Evolutionary conservation across 2,329 filamentous ascomycete species (phyloP), one percentile per base, ranked within the genome.

Genomic region (Fusarium coicis): DNA sequence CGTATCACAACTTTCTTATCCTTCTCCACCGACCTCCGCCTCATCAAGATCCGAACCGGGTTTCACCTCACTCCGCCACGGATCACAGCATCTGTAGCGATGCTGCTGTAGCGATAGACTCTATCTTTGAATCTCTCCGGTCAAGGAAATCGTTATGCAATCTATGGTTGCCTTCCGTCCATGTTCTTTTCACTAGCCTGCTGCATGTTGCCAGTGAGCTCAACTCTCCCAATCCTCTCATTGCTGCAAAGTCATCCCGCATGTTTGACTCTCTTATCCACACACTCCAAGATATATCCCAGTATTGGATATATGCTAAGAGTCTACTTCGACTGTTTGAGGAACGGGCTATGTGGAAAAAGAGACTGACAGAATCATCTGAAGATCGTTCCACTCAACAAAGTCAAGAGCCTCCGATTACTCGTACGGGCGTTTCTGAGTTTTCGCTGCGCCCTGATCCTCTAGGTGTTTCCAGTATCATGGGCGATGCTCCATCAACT

Each of bases 1-100:
- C 79, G 4, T 82, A 81, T 58, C 81, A 81, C 57, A 80, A 79
- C 65, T 79, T 80, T 39, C 76, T 82, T 32, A 72, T 81, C n/a
- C 74, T 82, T 5, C 77, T 82, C 19, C 81, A 82, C 60, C 76
- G 81, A 7, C 75, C 79, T 9, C 71, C 76, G 3, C 79, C 80
- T 4, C 65, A 63, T 36, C 66, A 66, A 42, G 50, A 70, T 28
- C 47, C 68, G 21, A 43, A 62, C 11, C 63, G 72, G 28, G 49
- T 62, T 26, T 54, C 59, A 15, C 46, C 61, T 5, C 68, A 73
- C 10, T 58, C 71, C 4, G 70, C 70, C 34, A 75, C 63, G 32
- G 79, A 81, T 55, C 54, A 75, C 53, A 78, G 73, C 53, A 80
- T 81, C 23, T 82, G 80, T 53, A 75, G 75, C 16, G 80, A 79